Evolutionary conservation across 148 eudicot genomes (phyloP).

Genomic region (Chenopodium quinoa): DNA sequence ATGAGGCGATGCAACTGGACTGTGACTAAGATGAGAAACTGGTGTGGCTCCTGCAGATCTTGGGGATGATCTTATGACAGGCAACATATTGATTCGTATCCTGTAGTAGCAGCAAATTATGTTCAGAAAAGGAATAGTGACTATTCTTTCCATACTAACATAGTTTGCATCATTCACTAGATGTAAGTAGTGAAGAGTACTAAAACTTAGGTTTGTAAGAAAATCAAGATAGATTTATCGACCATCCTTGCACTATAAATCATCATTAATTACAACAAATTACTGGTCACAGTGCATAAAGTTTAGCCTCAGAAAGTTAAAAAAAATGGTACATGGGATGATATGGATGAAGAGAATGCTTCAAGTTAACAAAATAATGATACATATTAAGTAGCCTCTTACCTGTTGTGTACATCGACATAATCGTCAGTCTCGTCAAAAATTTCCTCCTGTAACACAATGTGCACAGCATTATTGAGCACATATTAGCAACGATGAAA

Average conservation of each 20-base stretch:
- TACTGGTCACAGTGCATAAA: too few species aligned
- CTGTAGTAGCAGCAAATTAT: conserved; percentile 28
- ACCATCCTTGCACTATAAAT: too few species aligned
- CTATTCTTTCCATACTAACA: not conserved
- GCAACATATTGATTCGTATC: conserved; percentile 61
- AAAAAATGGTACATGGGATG: not conserved
- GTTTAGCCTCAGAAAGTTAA: not conserved
- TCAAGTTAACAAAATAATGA: not conserved
- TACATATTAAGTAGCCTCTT: conserved; percentile 19
- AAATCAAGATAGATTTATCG: too few species aligned
- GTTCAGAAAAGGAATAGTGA: not conserved
- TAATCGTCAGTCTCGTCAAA: conserved; percentile 76
- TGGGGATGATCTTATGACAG: conserved; percentile 41
- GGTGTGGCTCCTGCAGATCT: conserved; percentile 44
- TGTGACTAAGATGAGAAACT: conserved; percentile 29
- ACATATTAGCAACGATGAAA: not conserved
- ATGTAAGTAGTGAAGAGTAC: too few species aligned
- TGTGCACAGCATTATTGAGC: not conserved
- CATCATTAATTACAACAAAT: too few species aligned
- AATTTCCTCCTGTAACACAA: conserved; percentile 55
- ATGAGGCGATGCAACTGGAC: conserved; percentile 44
- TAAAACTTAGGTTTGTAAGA: too few species aligned
- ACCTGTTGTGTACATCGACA: conserved; percentile 72
- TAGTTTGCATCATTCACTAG: not conserved
- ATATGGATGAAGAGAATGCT: not conserved